Base-by-base conservation (phyloP, 805 yeast species). In the Candida koratica region DNA sequence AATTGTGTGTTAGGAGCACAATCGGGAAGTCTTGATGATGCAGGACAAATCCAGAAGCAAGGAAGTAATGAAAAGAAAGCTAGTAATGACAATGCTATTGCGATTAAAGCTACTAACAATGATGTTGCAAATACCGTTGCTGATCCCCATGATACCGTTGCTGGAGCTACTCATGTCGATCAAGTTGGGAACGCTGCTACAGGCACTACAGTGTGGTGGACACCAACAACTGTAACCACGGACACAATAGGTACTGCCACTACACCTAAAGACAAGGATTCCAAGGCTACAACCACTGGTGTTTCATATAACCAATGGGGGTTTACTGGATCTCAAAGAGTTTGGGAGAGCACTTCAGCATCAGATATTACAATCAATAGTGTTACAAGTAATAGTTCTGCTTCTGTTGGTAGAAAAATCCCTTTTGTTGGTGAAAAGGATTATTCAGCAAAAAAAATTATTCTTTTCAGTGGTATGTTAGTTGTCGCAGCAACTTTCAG, bases 301-400 rank as follows among this genome's bases (percentile, higher is more conserved):
- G 58, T 39, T 17, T 45, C 61, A 5, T 65, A 52, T 49, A 66
- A 66, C 48, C 63, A 62, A 41, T 65, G 60, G 57, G 72, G 72
- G 1, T 66, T 65, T 44, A 60, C 66, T 4, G 72, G 72, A 1
- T 44, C 57, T 1, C 67, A 66, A 43, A 55, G 63, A 0, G 41
- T 39, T 3, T 66, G 72, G 72, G 44, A 40, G 14, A 55, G 50
- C 3, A 9, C 38, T 15, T 38, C 28, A 14, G 37, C 47, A 6
- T 28, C 32, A 7, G 25, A 29, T 29, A 19, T 25, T 12, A 29
- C 18, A 7, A 33, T 44, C 17, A 45, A 41, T 18, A 37, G 46
- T 16, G 31, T 48, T 7, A 36, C 36, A 13, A 36, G 37, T 15
- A 53, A 52, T 39, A 44, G 42, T 15, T 44, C 52, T 8, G 39